These are phyloP conservation scores for Lindgomyces ingoldianus DNA, from an alignment of 495 filamentous ascomycete genomes.

Conservation along the genomic window DNA sequence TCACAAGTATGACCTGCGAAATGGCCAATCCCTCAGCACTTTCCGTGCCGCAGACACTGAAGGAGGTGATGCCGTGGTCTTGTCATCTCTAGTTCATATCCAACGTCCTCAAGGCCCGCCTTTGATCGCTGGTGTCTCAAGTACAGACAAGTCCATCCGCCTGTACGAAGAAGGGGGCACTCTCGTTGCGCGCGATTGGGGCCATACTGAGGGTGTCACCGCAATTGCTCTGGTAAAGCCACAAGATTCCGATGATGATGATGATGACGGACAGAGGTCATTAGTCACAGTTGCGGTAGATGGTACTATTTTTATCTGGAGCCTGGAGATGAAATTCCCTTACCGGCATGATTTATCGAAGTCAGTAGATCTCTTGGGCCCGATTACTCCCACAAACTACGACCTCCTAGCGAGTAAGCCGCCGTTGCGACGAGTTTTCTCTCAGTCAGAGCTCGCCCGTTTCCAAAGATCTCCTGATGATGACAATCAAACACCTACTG, in stretches of 20 bases:
- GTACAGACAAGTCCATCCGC: slow-evolving; percentile 90
- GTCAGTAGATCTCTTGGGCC: slow-evolving; percentile 32
- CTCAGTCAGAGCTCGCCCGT: slow-evolving; percentile 44
- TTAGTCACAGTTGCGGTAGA: slow-evolving; percentile 48
- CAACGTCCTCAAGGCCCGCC: slow-evolving; percentile 45
- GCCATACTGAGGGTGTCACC: slow-evolving; percentile 89
- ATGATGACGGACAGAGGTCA: slow-evolving; percentile 14
- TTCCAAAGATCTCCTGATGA: slow-evolving; percentile 41
- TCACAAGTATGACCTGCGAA: slow-evolving; percentile 70
- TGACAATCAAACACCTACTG: slow-evolving; percentile 35
- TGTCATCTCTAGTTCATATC: slow-evolving; percentile 66
- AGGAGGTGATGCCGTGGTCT: slow-evolving; percentile 75
- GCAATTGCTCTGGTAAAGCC: slow-evolving; percentile 65
- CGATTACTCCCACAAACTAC: slow-evolving; percentile 29
- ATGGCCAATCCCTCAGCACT: slow-evolving; percentile 66
- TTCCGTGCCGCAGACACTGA: slow-evolving; percentile 83
- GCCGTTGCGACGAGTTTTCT: slow-evolving; percentile 45
- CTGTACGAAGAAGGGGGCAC: slow-evolving; percentile 79
- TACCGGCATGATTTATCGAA: slow-evolving; percentile 32
- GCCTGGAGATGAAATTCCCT: slow-evolving; percentile 24
- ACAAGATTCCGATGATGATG: slow-evolving; percentile 4
- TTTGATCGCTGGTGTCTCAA: slow-evolving; percentile 79
- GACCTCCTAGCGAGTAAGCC: slow-evolving; percentile 37
- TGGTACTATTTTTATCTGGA: slow-evolving; percentile 49
- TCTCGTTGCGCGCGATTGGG: slow-evolving; percentile 85